Evolutionary conservation across 2,329 filamentous ascomycete species (phyloP), one percentile per base, ranked within the genome.

Genomic region (Pyricularia grisea): DNA sequence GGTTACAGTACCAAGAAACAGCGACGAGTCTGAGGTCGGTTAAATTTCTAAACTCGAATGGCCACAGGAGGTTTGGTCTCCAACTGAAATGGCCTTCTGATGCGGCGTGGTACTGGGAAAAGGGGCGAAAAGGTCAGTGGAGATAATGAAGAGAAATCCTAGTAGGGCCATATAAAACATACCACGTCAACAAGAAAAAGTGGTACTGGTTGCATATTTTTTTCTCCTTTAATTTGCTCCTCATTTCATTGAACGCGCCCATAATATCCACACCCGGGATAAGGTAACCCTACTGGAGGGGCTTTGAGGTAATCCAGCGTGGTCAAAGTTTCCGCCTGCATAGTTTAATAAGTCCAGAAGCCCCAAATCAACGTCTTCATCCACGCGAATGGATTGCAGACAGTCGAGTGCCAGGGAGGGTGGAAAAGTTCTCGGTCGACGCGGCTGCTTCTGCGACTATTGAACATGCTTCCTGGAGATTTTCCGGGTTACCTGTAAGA

Each of bases 361-460:
- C 0, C 78, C 74, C 6, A 77, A 72, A 2, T 81, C 82, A 1
- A 81, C 79, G 6, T 78, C 80, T 3, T 76, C 30, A 66, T 82
- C 79, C 71, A 85, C 83, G 0, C 82, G 81, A 4, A 84, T 79
- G 30, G 74, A 80, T 2, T 71, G 77, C 12, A 84, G 74, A 69
- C 83, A 85, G 4, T 77, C 73, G 69, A 78, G 80, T 0, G 77
- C 80, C n/a, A 73, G 70, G 14, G 17, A 60, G 2, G 73, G 65
- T 2, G 7, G 6, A 17, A 66, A 25, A 2, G 10, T n/a, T 36
- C 12, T n/a, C 12, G 28, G 30, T n/a, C 50, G 17, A 23, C 50
- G 12, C n/a, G 17, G 50, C 50, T 10, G 50, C n/a, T 20, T 23
- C 20, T 2, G 6, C 17, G 3, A 23, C 50, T 5, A 58, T 7